Base-by-base conservation (phyloP, 352 stramenopile species). In the Phytophthora meadii region DNA sequence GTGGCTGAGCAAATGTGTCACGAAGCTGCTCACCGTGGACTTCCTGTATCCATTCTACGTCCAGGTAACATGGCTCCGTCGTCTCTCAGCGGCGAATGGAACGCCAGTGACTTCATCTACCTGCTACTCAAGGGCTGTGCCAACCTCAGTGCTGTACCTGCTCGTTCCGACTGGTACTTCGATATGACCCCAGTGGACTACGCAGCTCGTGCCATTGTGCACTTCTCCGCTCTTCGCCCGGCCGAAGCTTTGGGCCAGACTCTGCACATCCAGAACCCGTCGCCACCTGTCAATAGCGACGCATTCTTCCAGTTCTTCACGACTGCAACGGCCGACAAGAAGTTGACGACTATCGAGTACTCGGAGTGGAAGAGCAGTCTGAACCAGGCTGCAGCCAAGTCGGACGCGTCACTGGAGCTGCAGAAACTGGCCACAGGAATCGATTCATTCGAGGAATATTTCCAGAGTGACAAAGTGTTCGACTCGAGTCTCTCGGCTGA, bases 131-230 rank as follows among this genome's bases (percentile, higher is more conserved):
- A 87, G 54, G 91, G 88, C 30, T 97, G 87, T 54, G 71, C 84
- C 41, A 67, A 57, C 41, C 59, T 97, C 6, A 75, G 74, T 4
- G 82, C 80, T 6, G 70, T 93, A 19, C 88, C 89, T 5, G 60
- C 79, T 32, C 75, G 82, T 11, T 72, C 74, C 2, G 78, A 88
- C 48, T 98, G 89, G 87, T 80, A 73, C 53, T 93, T 98, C 42
- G 93, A 98, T 64, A 82, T 96, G 73, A 98, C 93, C n/a, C 90
- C 93, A 1, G 89, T 98, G 32, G 88, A 98, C 70, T 97, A 97
- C 70, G 92, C 92, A 8, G 89, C 90, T 17, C 84, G 81, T 32
- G 84, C 90, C 28, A 89, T 98, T 30, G 80, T 95, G 34, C 77
- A 94, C 59, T 82, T 98, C 37, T 67, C 77, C n/a, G 82, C 72